Base-by-base conservation (phyloP, 208 protist genomes). In the Trypanosoma cruzi region DNA sequence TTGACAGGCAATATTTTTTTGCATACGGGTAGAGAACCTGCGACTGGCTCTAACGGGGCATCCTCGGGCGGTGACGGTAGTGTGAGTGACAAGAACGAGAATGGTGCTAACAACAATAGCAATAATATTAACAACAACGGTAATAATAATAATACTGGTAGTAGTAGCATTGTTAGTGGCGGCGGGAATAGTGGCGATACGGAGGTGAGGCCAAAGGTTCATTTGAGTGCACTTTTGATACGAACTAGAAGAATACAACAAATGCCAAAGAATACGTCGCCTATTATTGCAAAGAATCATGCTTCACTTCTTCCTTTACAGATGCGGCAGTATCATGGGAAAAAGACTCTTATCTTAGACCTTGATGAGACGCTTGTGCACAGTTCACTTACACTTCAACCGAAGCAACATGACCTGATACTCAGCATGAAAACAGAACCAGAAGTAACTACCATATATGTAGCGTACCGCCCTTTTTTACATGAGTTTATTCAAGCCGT, bases 291-390 rank as follows among this genome's bases (percentile, higher is more conserved):
- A 20, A 64, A 68, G 14, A 77, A 76, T 24, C 86, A 91, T 63
- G 79, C 85, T 28, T 84, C 85, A 10, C 73, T 96, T 42, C 84
- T 96, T 49, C 85, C 92, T 6, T 44, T 58, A 48, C 80, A 73
- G 53, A 62, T 80, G 31, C 73, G 72, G 34, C 32, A 57, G n/a
- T 68, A 80, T 58, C 52, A 68, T 13, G 68, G 70, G 48, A 90
- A 86, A 57, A 92, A 95, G 73, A 88, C 84, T 55, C 75, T 97
- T 32, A 88, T 97, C 48, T 72, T 96, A 13, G 93, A 96, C 61
- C 70, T 97, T 11, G 93, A 97, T 54, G 91, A 97, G 67, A 97
- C 90, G 8, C 81, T 96, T 16, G 91, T 96, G 71, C 91, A 96
- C 79, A 94, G 88, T 71, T 85, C 80, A 16, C 60, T 81, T 7